Evolutionary conservation across 257 asterid genomes (phyloP), one percentile per base, ranked within the genome.

Genomic region (Voacanga thouarsii): DNA sequence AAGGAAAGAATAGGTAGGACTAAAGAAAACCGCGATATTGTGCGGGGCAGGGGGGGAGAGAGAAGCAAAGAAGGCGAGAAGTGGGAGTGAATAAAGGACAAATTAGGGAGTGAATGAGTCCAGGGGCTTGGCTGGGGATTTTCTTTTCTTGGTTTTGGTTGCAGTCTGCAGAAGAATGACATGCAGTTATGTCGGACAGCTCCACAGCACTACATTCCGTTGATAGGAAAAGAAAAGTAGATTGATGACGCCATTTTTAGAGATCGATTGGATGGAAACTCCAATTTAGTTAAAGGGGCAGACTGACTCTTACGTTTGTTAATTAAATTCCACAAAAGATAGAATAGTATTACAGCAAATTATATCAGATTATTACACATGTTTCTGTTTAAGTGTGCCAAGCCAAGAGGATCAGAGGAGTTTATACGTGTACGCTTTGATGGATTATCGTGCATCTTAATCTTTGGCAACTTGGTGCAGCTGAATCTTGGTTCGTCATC

Each of bases 111-210:
- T 7, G 9, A 43, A 4, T 5, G 47, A 55, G 43, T 47, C 15
- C 9, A 33, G 37, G 53, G 53, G 53, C 28, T 39, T 4, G 43
- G 12, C 14, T 28, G 18, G 59, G 21, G 56, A 4, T 4, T 14
- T 59, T 59, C 65, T n/a, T 59, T 59, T 59, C 65, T n/a, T 59
- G 65, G 37, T 24, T 33, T 59, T 24, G 28, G 65, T 59, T n/a
- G 65, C 18, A 59, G 68, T 26, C 19, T 63, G 68, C 68, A 28
- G 68, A 63, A 63, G 37, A 33, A 33, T 63, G 43, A 12, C 68
- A 63, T 11, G 51, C 77, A 70, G 21, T 76, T 77, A 61, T 45
- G 60, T 71, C 60, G 19, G 53, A 71, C 75, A n/a, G 6, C 57
- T 47, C 39, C 75, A 12, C 45, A 71, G 26, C 56, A 10, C 39